phyloP scores from a whole-genome alignment of 2,329 filamentous ascomycete species.

The Ceratocystis huliohia region DNA sequence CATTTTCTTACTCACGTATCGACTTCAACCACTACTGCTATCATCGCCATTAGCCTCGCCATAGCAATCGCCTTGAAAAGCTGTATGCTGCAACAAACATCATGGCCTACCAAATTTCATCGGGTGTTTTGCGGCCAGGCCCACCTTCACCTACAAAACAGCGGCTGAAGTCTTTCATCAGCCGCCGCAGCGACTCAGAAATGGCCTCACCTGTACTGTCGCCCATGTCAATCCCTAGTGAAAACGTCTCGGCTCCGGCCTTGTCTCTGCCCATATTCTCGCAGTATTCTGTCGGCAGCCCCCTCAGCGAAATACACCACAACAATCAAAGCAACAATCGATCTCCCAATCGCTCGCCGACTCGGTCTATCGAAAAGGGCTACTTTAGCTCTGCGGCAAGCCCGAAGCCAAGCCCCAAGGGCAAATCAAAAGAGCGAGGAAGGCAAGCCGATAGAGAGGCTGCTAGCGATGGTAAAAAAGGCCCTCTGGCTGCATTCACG shows the following conservation, averaged over 20 bases:
- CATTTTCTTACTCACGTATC: background rate
- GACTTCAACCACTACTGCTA: background rate
- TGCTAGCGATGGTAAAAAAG: background rate
- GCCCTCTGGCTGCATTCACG: slow-evolving; percentile 14
- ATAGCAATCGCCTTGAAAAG: background rate
- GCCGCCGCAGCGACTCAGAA: slow-evolving; percentile 19
- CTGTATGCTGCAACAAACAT: background rate
- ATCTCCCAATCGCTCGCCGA: slow-evolving; percentile 16
- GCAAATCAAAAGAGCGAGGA: slow-evolving; percentile 21
- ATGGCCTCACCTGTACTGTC: slow-evolving; percentile 14
- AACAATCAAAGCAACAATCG: slow-evolving; percentile 16
- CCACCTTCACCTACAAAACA: slow-evolving; percentile 17
- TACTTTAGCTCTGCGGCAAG: slow-evolving; percentile 4
- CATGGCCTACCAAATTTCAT: slow-evolving; percentile 20
- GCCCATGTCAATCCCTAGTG: slow-evolving; percentile 15
- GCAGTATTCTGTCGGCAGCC: slow-evolving; percentile 17
- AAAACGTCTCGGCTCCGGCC: slow-evolving; percentile 13
- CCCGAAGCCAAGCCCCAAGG: background rate
- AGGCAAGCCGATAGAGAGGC: slow-evolving; percentile 29
- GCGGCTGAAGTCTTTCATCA: slow-evolving; percentile 19
- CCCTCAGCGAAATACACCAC: slow-evolving; percentile 16
- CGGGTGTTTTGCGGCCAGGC: slow-evolving; percentile 17
- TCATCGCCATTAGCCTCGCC: background rate
- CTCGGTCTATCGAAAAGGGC: slow-evolving; percentile 13
- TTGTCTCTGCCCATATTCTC: slow-evolving; percentile 17